These are phyloP conservation scores for Mediolabrus comicus DNA, from an alignment of 108 stramenopile species.

Conservation along the genomic window DNA sequence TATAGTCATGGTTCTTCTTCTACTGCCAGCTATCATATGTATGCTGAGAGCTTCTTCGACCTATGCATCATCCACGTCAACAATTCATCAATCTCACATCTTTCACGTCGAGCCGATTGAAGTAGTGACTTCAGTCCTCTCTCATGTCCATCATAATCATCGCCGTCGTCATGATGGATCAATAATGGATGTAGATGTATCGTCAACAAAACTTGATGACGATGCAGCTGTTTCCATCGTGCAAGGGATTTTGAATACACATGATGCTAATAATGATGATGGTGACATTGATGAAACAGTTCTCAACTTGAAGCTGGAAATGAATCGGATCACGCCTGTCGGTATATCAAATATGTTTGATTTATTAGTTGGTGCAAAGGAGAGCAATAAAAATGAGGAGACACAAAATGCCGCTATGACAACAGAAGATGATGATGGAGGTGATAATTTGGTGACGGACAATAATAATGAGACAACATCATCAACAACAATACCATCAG, in stretches of 20 bases:
- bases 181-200: conserved; percentile 32
- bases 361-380: conserved; percentile 26
- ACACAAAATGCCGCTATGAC: not conserved
- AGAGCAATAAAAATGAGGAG: not conserved
- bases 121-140: conserved; percentile 16
- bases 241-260: conserved; percentile 14
- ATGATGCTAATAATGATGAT: not conserved
- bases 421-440: not conserved
- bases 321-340: conserved; percentile 43
- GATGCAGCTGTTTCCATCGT: conserved; percentile 14
- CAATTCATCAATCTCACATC: conserved; percentile 15
- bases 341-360: conserved; percentile 39
- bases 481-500: not conserved
- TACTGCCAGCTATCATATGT: not conserved
- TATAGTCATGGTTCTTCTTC: no score
- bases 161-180: not conserved
- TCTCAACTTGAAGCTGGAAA: conserved; percentile 25
- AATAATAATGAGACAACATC: not conserved
- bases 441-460: not conserved
- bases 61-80: not conserved
- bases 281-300: not conserved
- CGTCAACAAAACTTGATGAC: conserved; percentile 27
- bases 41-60: not conserved
- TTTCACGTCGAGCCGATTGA: conserved; percentile 11
- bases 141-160: conserved; percentile 1